These are phyloP conservation scores for Lasiosphaeris hirsuta DNA, from an alignment of 495 filamentous ascomycete species.

Conservation along the genomic window DNA sequence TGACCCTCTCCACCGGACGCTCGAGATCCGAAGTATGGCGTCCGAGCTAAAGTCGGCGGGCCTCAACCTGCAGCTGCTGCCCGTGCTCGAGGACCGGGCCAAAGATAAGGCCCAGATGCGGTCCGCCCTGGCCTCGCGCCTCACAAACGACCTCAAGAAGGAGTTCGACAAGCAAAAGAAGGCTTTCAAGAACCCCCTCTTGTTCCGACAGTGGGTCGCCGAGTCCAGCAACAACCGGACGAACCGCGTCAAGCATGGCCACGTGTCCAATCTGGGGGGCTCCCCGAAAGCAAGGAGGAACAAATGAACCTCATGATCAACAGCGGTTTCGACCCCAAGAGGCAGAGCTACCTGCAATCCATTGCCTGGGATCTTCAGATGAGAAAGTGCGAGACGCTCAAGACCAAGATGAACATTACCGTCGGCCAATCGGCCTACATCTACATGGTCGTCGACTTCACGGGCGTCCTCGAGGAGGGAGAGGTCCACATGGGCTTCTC, in stretches of 20 bases:
- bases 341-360: conserved; percentile 56
- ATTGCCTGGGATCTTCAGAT: conserved; percentile 53
- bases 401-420: conserved; percentile 64
- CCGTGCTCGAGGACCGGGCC: conserved; percentile 68
- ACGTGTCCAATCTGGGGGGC: conserved; percentile 46
- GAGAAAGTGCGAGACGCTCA: conserved; percentile 53
- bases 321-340: conserved; percentile 62
- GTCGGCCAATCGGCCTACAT: conserved; percentile 73
- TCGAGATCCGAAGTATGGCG: conserved; percentile 68
- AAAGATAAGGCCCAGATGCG: conserved; percentile 48
- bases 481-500: conserved; percentile 85
- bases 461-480: conserved; percentile 62
- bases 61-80: conserved; percentile 76
- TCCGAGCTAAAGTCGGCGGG: conserved; percentile 58
- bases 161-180: conserved; percentile 60
- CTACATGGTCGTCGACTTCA: conserved; percentile 80
- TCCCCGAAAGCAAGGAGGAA: conserved; percentile 52
- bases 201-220: conserved; percentile 58
- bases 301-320: conserved; percentile 55
- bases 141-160: conserved; percentile 55
- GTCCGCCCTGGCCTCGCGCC: conserved; percentile 54
- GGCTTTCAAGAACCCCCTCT: conserved; percentile 47
- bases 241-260: conserved; percentile 30
- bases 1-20: conserved; percentile 54
- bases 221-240: conserved; percentile 34